These are phyloP conservation scores for Reutealis trisperma DNA, from an alignment of 345 rosid species.

Conservation along the genomic window DNA sequence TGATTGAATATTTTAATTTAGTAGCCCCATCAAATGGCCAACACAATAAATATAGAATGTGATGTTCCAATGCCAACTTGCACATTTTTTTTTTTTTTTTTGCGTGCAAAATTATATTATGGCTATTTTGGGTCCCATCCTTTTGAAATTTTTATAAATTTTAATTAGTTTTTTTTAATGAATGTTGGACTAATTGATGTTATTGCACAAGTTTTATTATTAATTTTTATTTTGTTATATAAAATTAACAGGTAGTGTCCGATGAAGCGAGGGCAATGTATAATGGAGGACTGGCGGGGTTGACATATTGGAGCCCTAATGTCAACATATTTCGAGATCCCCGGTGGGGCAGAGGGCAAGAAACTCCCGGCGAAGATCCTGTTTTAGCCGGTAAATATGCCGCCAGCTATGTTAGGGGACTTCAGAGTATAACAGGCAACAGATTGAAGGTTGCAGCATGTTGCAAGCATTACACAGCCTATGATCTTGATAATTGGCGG, in stretches of 20 bases:
- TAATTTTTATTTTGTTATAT: too few species aligned
- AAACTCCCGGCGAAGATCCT: constrained; percentile 41
- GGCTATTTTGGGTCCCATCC: neutral
- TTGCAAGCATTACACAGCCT: constrained; percentile 96
- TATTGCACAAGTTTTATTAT: too few species aligned
- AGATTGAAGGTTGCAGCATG: constrained; percentile 92
- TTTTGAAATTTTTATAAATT: too few species aligned
- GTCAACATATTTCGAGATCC: constrained; percentile 36
- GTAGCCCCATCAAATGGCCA: neutral
- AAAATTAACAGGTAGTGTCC: constrained; percentile 28
- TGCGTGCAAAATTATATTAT: neutral
- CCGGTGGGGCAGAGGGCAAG: constrained; percentile 39
- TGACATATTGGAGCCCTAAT: constrained; percentile 40
- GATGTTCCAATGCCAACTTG: neutral
- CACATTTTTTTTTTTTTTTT: too few species aligned
- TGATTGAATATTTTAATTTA: neutral
- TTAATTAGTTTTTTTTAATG: too few species aligned
- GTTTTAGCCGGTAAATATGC: constrained; percentile 33
- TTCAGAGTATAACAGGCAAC: constrained; percentile 43
- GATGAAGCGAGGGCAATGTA: constrained; percentile 42
- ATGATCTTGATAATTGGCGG: constrained; percentile 95
- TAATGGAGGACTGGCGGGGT: constrained; percentile 34
- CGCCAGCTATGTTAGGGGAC: constrained; percentile 35
- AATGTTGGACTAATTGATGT: too few species aligned
- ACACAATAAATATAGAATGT: neutral